Percentiles rank a stretch among this genome's conserved stretches.
Conservation (phyloP, 306 rosid genomes). For the Rosa lucieae region DNA sequence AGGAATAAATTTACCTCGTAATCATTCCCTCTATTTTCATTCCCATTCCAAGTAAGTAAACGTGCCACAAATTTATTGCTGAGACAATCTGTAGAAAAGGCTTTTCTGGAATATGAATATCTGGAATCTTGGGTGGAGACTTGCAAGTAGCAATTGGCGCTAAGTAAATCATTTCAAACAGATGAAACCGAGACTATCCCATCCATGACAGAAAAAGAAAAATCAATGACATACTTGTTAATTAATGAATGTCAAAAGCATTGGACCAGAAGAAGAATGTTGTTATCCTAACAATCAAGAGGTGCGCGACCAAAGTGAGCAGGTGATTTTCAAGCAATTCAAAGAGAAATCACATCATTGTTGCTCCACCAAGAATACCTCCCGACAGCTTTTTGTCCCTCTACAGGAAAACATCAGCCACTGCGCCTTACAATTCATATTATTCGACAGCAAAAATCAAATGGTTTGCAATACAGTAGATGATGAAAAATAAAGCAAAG, state of each 20-base stretch:
- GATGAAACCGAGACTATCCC: neutral
- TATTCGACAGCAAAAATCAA: neutral
- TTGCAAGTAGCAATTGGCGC: conserved; percentile 31
- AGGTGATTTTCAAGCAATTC: too few species aligned
- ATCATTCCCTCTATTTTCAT: too few species aligned
- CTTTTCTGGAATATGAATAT: conserved; percentile 74
- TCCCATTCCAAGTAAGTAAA: too few species aligned
- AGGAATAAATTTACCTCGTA: too few species aligned
- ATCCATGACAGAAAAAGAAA: neutral
- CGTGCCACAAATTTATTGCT: conserved; percentile 58
- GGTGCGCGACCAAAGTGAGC: too few species aligned
- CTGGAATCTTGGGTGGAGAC: conserved; percentile 72
- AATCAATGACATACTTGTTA: conserved; percentile 47
- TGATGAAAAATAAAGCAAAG: neutral
- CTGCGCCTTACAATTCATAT: conserved; percentile 35
- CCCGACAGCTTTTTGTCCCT: too few species aligned
- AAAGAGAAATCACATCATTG: too few species aligned
- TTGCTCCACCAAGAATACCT: too few species aligned
- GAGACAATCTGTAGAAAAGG: conserved; percentile 67
- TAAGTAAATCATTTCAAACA: conserved; percentile 9
- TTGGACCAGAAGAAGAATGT: too few species aligned
- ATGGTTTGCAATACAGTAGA: neutral
- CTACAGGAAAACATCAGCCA: conserved; percentile 66
- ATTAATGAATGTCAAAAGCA: conserved; percentile 50
- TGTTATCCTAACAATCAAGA: too few species aligned